phyloP scores from a whole-genome alignment of 495 filamentous ascomycete species.

The Aspergillus mulundensis region DNA sequence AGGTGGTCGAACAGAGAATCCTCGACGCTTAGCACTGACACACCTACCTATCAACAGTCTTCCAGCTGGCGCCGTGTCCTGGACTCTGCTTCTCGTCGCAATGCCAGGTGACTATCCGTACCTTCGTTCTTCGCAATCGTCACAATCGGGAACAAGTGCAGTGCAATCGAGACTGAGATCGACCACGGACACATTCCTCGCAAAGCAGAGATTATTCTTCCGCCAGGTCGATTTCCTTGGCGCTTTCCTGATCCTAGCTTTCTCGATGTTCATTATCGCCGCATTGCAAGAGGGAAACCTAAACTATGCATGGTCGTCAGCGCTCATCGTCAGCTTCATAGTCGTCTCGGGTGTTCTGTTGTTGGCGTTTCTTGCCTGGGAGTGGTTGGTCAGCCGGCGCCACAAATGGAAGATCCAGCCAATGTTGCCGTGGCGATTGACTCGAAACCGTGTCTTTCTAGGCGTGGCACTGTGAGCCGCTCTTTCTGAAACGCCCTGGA shows the following conservation, averaged over 20 bases:
- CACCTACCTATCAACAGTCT: not conserved
- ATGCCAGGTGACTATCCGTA: conserved; percentile 9
- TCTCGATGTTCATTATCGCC: conserved; percentile 51
- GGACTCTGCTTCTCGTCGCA: conserved; percentile 6
- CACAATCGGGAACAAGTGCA: not conserved
- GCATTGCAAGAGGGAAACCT: conserved; percentile 52
- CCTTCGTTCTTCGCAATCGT: not conserved
- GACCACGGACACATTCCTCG: not conserved
- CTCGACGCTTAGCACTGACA: not conserved
- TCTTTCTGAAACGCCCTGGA: no score
- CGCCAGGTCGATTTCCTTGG: conserved; percentile 48
- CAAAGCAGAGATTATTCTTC: not conserved
- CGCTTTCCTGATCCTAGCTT: conserved; percentile 43
- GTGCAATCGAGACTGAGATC: not conserved
- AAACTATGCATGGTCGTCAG: conserved; percentile 34
- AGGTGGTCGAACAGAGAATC: not conserved
- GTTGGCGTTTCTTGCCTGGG: conserved; percentile 27
- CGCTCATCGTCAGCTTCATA: conserved; percentile 35
- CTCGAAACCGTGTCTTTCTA: conserved; percentile 14
- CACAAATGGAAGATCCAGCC: not conserved
- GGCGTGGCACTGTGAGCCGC: conserved; percentile 17
- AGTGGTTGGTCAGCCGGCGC: conserved; percentile 21
- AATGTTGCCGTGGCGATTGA: conserved; percentile 14
- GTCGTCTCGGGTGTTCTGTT: conserved; percentile 24
- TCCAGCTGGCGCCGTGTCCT: conserved; percentile 5